These are phyloP conservation scores for Pseudogymnoascus sp. DNA, from an alignment of 2,329 filamentous ascomycete species.

Conservation along the genomic window DNA sequence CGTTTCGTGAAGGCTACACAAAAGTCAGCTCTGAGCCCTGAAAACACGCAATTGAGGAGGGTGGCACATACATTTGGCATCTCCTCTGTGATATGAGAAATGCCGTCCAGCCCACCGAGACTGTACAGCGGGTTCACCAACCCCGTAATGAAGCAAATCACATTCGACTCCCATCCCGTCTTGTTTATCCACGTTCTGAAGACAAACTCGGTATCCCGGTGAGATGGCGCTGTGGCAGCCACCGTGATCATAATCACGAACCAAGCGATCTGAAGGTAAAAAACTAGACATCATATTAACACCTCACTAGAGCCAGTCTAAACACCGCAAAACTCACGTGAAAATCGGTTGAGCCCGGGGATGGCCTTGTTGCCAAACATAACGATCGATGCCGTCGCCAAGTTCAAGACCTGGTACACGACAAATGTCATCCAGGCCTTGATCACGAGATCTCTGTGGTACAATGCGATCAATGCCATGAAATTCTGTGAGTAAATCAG, in stretches of 20 bases:
- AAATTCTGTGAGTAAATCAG: conserved; percentile 37
- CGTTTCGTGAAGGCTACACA: conserved; percentile 30
- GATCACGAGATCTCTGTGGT: conserved; percentile 33
- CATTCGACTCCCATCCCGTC: conserved; percentile 42
- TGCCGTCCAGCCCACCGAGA: conserved; percentile 41
- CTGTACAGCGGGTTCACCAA: conserved; percentile 42
- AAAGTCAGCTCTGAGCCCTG: neutral
- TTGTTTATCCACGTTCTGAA: conserved; percentile 47
- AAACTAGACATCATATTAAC: conserved; percentile 22
- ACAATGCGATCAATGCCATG: conserved; percentile 37
- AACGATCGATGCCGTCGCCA: conserved; percentile 37
- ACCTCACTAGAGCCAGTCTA: neutral
- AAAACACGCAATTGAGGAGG: neutral
- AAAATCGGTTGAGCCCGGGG: conserved; percentile 38
- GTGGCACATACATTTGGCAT: conserved; percentile 37
- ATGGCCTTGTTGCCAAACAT: conserved; percentile 42
- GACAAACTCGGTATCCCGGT: conserved; percentile 42
- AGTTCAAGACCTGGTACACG: conserved; percentile 37
- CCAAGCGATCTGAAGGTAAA: conserved; percentile 42
- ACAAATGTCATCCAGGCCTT: conserved; percentile 43
- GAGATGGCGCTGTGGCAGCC: conserved; percentile 37
- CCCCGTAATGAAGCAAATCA: conserved; percentile 44
- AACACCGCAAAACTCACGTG: conserved; percentile 22
- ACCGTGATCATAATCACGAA: conserved; percentile 42
- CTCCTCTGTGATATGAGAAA: conserved; percentile 45